phyloP scores from a whole-genome alignment of 2,329 filamentous ascomycete species.

The Exophiala alcalophila region DNA sequence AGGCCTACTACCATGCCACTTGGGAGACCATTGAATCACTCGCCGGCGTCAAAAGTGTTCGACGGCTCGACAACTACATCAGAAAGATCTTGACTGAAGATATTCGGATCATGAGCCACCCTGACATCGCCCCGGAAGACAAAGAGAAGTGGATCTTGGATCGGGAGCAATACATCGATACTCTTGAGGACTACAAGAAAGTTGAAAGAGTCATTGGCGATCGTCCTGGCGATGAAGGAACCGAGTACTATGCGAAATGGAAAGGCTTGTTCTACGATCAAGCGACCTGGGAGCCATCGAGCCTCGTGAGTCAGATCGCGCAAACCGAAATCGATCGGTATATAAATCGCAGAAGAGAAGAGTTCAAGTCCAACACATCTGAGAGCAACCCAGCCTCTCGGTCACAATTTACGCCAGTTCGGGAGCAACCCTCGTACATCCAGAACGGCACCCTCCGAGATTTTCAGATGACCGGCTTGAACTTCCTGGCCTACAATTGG shows the following conservation, averaged over 20 bases:
- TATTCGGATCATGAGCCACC: slow-evolving; percentile 70
- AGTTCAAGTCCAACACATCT: slow-evolving; percentile 73
- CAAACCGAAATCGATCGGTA: slow-evolving; percentile 91
- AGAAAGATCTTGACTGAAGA: slow-evolving; percentile 78
- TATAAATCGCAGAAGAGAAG: slow-evolving; percentile 75
- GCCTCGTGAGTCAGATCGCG: slow-evolving; percentile 71
- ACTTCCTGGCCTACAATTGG: slow-evolving; percentile 97
- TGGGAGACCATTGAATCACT: slow-evolving; percentile 83
- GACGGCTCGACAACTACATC: slow-evolving; percentile 93
- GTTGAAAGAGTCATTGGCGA: slow-evolving; percentile 90
- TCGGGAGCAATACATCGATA: slow-evolving; percentile 83
- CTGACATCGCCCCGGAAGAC: slow-evolving; percentile 75
- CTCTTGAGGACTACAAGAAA: slow-evolving; percentile 82
- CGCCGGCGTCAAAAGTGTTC: slow-evolving; percentile 73
- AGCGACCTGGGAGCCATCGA: slow-evolving; percentile 86
- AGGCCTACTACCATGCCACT: slow-evolving; percentile 91
- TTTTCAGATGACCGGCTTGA: slow-evolving; percentile 90
- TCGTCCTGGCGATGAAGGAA: slow-evolving; percentile 73
- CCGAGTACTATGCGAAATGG: slow-evolving; percentile 96
- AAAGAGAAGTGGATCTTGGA: slow-evolving; percentile 95
- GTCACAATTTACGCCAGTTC: slow-evolving; percentile 67
- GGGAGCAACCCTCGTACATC: slow-evolving; percentile 81
- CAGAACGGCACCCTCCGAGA: slow-evolving; percentile 79
- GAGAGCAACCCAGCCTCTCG: slow-evolving; percentile 75
- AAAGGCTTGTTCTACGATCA: slow-evolving; percentile 89